A percentile compares a stretch with the other conserved stretches of the same genome.
Conservation (phyloP, 1,284 basidiomycete species). For the Spongispora temasekensis region DNA sequence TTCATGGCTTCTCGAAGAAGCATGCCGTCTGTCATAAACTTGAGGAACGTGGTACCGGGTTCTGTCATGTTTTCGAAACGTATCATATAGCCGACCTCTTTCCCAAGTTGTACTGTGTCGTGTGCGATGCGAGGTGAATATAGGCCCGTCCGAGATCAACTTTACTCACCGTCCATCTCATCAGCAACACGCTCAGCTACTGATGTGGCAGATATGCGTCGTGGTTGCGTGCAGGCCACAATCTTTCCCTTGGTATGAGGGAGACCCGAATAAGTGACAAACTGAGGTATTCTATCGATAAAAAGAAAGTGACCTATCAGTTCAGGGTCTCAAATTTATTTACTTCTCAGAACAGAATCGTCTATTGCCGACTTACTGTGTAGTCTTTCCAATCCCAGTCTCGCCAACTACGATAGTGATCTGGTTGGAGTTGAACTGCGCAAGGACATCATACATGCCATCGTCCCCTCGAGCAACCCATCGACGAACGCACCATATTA, state of each 20-base stretch:
- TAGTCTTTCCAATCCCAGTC: conserved; percentile 97
- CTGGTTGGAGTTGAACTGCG: conserved; percentile 90
- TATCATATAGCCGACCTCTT: conserved; percentile 98
- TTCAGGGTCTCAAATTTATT: too few species aligned
- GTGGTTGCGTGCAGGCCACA: conserved; percentile 97
- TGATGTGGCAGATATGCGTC: conserved; percentile 98
- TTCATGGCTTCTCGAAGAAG: conserved; percentile 94
- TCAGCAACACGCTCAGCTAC: conserved; percentile 99
- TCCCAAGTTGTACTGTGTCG: too few species aligned
- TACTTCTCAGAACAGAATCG: too few species aligned
- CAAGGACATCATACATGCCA: too few species aligned
- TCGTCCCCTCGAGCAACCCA: too few species aligned
- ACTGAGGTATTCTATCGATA: too few species aligned
- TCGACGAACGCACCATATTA: too few species aligned
- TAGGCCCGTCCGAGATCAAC: too few species aligned
- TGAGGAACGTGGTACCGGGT: conserved; percentile 96
- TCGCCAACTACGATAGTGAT: conserved; percentile 92
- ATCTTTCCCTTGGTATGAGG: conserved; percentile 89
- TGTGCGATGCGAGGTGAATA: too few species aligned
- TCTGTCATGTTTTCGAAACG: conserved; percentile 99
- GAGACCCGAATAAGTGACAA: conserved; percentile 97
- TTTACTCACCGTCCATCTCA: conserved; percentile 95
- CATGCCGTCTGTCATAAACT: conserved; percentile 99
- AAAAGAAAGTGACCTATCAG: too few species aligned
- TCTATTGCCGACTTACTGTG: too few species aligned